Conservation (phyloP, 495 filamentous ascomycete species). For the Barbatosphaeria neglecta region DNA sequence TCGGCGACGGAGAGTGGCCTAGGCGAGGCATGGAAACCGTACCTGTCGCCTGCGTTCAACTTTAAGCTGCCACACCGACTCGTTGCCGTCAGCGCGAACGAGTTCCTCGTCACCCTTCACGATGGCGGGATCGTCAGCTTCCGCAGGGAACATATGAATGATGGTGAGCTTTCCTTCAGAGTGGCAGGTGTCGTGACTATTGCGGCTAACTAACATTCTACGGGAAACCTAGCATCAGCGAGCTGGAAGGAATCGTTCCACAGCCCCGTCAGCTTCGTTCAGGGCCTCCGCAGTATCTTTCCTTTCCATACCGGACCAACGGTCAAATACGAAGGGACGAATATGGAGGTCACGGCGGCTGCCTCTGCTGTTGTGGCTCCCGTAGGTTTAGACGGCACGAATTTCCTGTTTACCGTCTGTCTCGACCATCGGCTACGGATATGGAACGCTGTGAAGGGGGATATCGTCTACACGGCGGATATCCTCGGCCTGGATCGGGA, state of each 20-base stretch:
- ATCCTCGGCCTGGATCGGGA: conserved; percentile 43
- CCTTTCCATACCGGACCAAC: conserved; percentile 56
- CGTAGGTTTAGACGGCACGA: conserved; percentile 26
- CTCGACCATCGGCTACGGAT: conserved; percentile 77
- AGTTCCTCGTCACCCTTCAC: conserved; percentile 68
- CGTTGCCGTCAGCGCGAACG: conserved; percentile 54
- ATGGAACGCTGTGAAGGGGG: conserved; percentile 71
- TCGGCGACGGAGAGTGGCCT: conserved; percentile 58
- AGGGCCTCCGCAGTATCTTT: conserved; percentile 59
- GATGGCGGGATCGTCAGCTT: conserved; percentile 74
- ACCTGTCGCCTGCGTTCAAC: conserved; percentile 54
- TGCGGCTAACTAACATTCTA: not conserved
- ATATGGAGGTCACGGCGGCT: conserved; percentile 52
- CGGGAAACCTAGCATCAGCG: not conserved
- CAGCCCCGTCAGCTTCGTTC: conserved; percentile 66
- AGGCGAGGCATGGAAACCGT: conserved; percentile 65
- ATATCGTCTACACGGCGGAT: conserved; percentile 59
- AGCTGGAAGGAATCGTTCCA: conserved; percentile 68
- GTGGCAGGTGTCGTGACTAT: too few relatives aligned
- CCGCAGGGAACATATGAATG: conserved; percentile 50
- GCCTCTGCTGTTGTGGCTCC: conserved; percentile 46
- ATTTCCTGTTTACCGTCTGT: conserved; percentile 70
- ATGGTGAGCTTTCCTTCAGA: conserved; percentile 54
- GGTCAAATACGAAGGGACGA: conserved; percentile 51
- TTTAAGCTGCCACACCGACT: conserved; percentile 76